These are phyloP conservation scores for Craspedostauros australis DNA, from an alignment of 108 stramenopile genomes.

Conservation along the genomic window DNA sequence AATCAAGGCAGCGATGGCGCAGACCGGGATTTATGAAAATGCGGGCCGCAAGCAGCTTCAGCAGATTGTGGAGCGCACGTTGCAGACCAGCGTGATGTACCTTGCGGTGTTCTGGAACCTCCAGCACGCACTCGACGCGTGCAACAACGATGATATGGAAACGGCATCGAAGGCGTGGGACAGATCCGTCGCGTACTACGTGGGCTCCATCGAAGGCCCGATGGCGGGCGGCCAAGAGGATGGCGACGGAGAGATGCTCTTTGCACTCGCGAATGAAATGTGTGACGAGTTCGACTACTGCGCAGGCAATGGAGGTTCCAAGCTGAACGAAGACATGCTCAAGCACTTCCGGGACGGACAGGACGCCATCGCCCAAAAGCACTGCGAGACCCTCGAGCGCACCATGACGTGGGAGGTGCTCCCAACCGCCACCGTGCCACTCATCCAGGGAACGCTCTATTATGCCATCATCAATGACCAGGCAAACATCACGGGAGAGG, in stretches of 20 bases:
- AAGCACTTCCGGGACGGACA: no score
- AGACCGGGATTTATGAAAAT: conserved; percentile 8
- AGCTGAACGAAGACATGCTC: no score
- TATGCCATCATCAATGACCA: conserved; percentile 25
- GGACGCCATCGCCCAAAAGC: no score
- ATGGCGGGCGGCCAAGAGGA: conserved; percentile 12
- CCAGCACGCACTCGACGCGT: conserved; percentile 16
- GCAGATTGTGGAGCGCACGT: conserved; percentile 28
- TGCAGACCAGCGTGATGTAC: conserved; percentile 37
- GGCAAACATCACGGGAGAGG: no score
- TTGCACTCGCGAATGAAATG: conserved; percentile 28
- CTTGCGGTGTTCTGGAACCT: conserved; percentile 28
- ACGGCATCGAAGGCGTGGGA: conserved; percentile 32
- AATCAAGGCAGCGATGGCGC: conserved; percentile 15
- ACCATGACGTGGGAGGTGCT: no score
- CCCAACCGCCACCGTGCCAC: conserved; percentile 28
- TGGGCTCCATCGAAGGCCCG: conserved; percentile 62
- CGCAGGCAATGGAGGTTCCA: neutral
- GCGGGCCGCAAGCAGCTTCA: conserved; percentile 20
- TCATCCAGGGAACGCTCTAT: conserved; percentile 42
- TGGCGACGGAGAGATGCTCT: conserved; percentile 33
- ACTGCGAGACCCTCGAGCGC: no score
- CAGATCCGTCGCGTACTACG: conserved; percentile 32
- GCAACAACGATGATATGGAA: conserved; percentile 2
- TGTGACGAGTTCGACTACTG: conserved; percentile 42